Percentiles rank a stretch among this genome's conserved stretches.
phyloP scores from a whole-genome alignment of 2,329 filamentous ascomycete species.

The Fusarium pseudonygamai region DNA sequence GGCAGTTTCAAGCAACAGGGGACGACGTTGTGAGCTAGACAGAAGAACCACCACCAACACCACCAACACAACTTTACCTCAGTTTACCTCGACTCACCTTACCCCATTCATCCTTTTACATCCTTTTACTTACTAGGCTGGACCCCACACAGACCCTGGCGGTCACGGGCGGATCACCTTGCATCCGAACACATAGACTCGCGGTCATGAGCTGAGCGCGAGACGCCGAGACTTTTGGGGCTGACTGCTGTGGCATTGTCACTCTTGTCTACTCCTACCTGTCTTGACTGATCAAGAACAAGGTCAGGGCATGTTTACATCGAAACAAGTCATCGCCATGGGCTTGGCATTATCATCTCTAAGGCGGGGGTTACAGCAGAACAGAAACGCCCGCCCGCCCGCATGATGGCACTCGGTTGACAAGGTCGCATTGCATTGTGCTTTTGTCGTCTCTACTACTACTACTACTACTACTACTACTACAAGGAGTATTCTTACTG shows the following conservation, averaged over 20 bases:
- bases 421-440: not conserved
- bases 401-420: slow-evolving; percentile 18
- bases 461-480: not conserved
- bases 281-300: not conserved
- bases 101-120: not conserved
- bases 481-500: slow-evolving; percentile 16
- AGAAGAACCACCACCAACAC: not conserved
- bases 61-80: slow-evolving; percentile 2
- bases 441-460: not conserved
- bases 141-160: slow-evolving; percentile 17
- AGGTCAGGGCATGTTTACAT: not conserved
- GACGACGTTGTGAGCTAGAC: slow-evolving; percentile 8
- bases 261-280: not conserved
- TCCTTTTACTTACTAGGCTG: not conserved
- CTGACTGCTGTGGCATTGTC: not conserved
- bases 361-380: not conserved
- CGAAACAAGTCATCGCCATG: not conserved
- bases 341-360: not conserved
- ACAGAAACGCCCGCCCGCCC: not conserved
- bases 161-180: slow-evolving; percentile 3
- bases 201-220: slow-evolving; percentile 19
- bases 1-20: slow-evolving; percentile 11
- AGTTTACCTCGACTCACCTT: not conserved
- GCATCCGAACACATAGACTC: slow-evolving; percentile 15
- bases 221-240: slow-evolving; percentile 13